Conservation (phyloP, 108 stramenopile species). For the Nannochloropsis oceanica region DNA sequence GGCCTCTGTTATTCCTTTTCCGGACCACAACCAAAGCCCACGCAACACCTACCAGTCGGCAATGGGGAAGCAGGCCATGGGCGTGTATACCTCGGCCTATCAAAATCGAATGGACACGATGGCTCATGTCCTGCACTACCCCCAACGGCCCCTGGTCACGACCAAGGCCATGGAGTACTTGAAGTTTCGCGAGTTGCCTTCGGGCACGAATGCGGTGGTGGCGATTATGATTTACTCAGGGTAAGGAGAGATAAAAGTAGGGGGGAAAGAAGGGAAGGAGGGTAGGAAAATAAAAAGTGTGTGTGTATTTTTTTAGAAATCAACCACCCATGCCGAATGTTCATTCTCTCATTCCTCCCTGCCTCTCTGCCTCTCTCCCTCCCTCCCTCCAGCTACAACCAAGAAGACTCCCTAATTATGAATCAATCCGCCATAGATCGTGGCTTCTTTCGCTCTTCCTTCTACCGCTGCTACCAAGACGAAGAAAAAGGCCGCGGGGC, state of each 20-base stretch:
- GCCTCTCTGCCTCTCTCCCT: not conserved
- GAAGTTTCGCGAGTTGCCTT: constrained; percentile 92
- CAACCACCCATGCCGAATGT: too few relatives aligned
- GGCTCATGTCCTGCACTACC: constrained; percentile 98
- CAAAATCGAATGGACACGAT: constrained; percentile 98
- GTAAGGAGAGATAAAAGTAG: not conserved
- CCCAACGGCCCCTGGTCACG: constrained; percentile 93
- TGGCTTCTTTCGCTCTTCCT: constrained; percentile 89
- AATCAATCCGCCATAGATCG: constrained; percentile 95
- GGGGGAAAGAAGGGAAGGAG: not conserved
- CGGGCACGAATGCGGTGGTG: constrained; percentile 90
- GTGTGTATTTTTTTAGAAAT: not conserved
- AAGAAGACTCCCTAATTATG: constrained; percentile 96
- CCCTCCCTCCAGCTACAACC: constrained; percentile 58
- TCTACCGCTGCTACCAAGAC: constrained; percentile 81
- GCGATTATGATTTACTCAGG: constrained; percentile 97
- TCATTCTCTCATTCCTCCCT: too few relatives aligned
- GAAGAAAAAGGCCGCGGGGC: constrained; percentile 66
- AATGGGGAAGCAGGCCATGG: constrained; percentile 81
- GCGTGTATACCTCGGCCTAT: constrained; percentile 87
- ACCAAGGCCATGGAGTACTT: constrained; percentile 95
- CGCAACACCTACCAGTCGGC: constrained; percentile 95
- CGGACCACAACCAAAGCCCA: constrained; percentile 99
- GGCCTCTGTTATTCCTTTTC: constrained; percentile 94
- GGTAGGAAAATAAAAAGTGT: not conserved